A percentile compares a stretch with the other conserved stretches of the same genome.
These are phyloP conservation scores for Vigna hirtella DNA, from an alignment of 306 rosid species.

Conservation along the genomic window DNA sequence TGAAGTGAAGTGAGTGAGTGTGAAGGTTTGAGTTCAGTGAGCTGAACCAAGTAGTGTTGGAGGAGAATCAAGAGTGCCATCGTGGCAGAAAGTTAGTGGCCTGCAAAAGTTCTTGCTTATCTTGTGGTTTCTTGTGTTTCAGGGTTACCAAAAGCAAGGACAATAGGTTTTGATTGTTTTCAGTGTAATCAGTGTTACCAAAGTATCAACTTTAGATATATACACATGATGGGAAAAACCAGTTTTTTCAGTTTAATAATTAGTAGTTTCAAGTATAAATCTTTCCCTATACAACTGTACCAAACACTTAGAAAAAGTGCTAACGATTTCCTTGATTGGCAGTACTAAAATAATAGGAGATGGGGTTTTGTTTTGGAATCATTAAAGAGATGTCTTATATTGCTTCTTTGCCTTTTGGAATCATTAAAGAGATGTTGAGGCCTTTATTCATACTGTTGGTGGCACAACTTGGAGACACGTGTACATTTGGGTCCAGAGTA, in stretches of 20 bases:
- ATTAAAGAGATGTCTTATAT: conserved; percentile 1
- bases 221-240: neutral
- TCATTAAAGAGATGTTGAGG: conserved; percentile 19
- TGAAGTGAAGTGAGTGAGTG: neutral
- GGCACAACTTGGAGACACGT: conserved; percentile 8
- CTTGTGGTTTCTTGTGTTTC: conserved; percentile 57
- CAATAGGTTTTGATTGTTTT: too few species aligned
- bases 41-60: conserved; percentile 34
- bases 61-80: conserved; percentile 53
- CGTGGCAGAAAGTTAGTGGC: conserved; percentile 62
- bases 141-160: neutral
- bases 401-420: conserved; percentile 31
- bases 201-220: too few species aligned
- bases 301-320: neutral
- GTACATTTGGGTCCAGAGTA: conserved; percentile 14
- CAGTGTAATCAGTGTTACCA: too few species aligned
- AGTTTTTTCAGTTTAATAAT: neutral
- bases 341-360: neutral
- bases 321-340: neutral
- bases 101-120: conserved; percentile 42
- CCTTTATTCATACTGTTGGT: neutral
- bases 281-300: neutral
- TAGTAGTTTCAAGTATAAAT: too few species aligned
- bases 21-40: neutral
- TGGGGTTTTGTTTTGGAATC: conserved; percentile 6